These are phyloP conservation scores for Polyporus tsugae DNA, from an alignment of 1,284 basidiomycete species.

Conservation along the genomic window DNA sequence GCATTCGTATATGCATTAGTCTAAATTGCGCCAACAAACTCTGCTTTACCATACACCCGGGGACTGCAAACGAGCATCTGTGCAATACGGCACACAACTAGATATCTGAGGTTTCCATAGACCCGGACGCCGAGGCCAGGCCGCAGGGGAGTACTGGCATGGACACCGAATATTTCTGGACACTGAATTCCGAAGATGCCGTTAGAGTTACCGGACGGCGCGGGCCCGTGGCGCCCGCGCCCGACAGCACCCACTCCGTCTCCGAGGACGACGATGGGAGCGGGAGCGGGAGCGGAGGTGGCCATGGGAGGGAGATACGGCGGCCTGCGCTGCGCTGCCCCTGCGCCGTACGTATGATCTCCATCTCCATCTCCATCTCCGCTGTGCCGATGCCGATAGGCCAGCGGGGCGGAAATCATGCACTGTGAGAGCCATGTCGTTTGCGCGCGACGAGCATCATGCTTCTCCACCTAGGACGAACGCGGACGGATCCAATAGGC, in stretches of 20 bases:
- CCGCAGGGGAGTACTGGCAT: neutral
- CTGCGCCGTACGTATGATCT: neutral
- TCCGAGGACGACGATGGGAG: constrained; percentile 9
- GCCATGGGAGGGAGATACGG: neutral
- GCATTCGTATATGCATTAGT: constrained; percentile 2
- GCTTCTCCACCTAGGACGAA: constrained; percentile 4
- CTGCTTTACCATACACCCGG: neutral
- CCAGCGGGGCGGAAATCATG: neutral
- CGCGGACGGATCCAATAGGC: neutral
- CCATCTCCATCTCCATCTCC: neutral
- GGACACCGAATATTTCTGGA: neutral
- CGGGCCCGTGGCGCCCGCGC: neutral
- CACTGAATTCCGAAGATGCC: constrained; percentile 2
- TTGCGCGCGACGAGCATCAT: neutral
- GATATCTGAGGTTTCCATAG: neutral
- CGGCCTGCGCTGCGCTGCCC: neutral
- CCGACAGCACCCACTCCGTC: neutral
- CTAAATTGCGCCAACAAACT: constrained; percentile 2
- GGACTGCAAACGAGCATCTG: constrained; percentile 1
- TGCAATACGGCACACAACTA: neutral
- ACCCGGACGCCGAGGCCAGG: neutral
- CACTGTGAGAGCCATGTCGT: neutral
- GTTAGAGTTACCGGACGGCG: constrained; percentile 3
- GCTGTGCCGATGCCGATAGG: constrained; percentile 4
- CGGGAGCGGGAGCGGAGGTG: neutral